Evolutionary conservation across 2,329 filamentous ascomycete genomes (phyloP).

Genomic region (Stagonosporopsis chrysanthemi): DNA sequence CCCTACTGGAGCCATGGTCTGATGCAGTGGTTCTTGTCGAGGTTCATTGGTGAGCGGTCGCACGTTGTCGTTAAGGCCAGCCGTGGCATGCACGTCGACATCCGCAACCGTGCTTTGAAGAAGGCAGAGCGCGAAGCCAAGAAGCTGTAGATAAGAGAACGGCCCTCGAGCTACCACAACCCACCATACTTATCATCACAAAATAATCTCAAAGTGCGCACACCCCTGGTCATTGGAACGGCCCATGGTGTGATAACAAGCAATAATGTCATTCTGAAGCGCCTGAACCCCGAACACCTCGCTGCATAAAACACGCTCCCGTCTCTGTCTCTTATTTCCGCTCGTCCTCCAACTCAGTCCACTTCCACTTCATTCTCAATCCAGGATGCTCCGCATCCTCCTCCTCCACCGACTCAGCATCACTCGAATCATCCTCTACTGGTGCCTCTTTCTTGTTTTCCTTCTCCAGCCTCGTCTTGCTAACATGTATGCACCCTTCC

Average conservation of each 20-base stretch:
- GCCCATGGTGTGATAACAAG: neutral
- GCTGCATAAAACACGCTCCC: neutral
- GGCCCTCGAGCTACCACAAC: neutral
- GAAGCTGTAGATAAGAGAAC: conserved; percentile 56
- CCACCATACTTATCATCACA: neutral
- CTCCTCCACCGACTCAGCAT: conserved; percentile 18
- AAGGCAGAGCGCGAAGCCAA: conserved; percentile 85
- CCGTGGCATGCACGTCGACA: conserved; percentile 78
- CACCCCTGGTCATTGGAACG: neutral
- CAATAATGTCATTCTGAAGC: conserved; percentile 4
- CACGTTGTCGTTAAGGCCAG: conserved; percentile 67
- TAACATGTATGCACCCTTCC: conserved; percentile 25
- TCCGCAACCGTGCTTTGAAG: conserved; percentile 79
- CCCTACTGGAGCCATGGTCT: conserved; percentile 93
- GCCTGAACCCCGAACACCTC: conserved; percentile 2
- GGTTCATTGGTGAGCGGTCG: conserved; percentile 66
- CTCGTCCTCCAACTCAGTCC: conserved; percentile 18
- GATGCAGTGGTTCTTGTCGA: conserved; percentile 81
- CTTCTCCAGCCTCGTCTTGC: conserved; percentile 13
- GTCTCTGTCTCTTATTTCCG: neutral
- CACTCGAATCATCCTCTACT: conserved; percentile 10
- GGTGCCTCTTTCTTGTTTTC: neutral
- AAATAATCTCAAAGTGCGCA: conserved; percentile 1
- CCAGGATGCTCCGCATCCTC: conserved; percentile 23
- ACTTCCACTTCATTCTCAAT: conserved; percentile 24